A percentile compares a stretch with the other conserved stretches of the same genome.
Conservation (phyloP, 352 stramenopile species). For the Globisporangium okanoganense region DNA sequence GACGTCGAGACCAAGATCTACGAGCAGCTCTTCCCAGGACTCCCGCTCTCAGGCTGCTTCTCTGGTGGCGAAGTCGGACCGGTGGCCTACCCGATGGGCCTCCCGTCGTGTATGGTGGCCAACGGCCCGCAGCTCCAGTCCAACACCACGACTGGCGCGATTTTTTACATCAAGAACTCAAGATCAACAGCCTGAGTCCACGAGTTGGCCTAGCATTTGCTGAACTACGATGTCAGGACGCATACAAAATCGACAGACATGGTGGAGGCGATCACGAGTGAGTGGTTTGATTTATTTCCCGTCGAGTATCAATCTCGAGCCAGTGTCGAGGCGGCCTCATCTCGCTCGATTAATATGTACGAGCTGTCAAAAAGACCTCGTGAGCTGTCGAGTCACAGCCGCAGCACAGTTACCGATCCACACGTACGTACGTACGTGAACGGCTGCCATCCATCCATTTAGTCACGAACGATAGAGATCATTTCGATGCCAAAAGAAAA, state of each 20-base stretch:
- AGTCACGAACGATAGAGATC: background rate
- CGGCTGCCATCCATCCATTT: background rate
- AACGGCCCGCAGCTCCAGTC: conserved; percentile 27
- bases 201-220: background rate
- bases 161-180: conserved; percentile 29
- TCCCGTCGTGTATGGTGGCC: conserved; percentile 3
- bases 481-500: background rate
- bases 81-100: conserved; percentile 23
- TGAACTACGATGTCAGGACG: background rate
- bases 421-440: too few relatives aligned
- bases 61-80: conserved; percentile 34
- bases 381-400: background rate
- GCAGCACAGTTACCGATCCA: too few relatives aligned
- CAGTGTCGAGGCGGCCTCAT: background rate
- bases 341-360: background rate
- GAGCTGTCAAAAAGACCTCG: background rate
- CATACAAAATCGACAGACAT: too few relatives aligned
- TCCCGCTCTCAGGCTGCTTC: conserved; percentile 31
- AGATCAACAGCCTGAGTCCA: background rate
- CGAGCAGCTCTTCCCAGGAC: conserved; percentile 18
- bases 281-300: background rate
- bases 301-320: background rate
- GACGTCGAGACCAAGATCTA: conserved; percentile 23
- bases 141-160: conserved; percentile 41
- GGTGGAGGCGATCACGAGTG: background rate